Percentiles rank a stretch among this genome's conserved stretches.
Conservation (phyloP, 345 rosid genomes). For the Melastoma malabathricum region DNA sequence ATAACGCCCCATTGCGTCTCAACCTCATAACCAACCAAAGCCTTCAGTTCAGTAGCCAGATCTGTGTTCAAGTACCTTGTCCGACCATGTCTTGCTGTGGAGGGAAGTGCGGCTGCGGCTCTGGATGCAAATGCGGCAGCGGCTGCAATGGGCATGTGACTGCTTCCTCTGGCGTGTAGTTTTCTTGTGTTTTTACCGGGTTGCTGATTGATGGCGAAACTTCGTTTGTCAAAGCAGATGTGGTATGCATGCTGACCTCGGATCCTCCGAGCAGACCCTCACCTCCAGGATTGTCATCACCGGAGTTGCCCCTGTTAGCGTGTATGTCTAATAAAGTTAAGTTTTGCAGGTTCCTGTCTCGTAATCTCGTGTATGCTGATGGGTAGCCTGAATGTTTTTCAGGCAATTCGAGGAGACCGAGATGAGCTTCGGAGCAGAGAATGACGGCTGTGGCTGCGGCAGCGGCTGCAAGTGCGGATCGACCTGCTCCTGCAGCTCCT, state of each 20-base stretch:
- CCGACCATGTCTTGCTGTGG: slow-evolving; percentile 47
- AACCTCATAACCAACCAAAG: too few relatives aligned
- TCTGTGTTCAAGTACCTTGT: background rate
- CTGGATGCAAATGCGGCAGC: slow-evolving; percentile 39
- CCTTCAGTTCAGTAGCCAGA: too few relatives aligned
- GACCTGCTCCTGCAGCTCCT: slow-evolving; percentile 27
- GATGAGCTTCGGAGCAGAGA: slow-evolving; percentile 28
- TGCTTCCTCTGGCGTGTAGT: background rate
- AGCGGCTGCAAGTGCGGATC: slow-evolving; percentile 54
- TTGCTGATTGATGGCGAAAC: too few relatives aligned
- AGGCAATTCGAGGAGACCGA: slow-evolving; percentile 22
- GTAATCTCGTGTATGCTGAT: too few relatives aligned
- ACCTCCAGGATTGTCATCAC: slow-evolving; percentile 15
- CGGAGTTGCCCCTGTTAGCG: slow-evolving; percentile 20
- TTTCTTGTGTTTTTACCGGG: too few relatives aligned
- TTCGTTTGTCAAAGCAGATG: slow-evolving; percentile 5
- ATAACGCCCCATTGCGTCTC: too few relatives aligned
- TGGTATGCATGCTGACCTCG: slow-evolving; percentile 24
- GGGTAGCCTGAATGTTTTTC: background rate
- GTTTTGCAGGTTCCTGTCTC: too few relatives aligned
- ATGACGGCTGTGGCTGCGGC: slow-evolving; percentile 5
- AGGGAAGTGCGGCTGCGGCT: slow-evolving; percentile 43
- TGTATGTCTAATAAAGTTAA: background rate
- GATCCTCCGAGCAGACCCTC: slow-evolving; percentile 11
- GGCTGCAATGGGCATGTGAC: slow-evolving; percentile 36